Evolutionary conservation across 176 grass and related monocot species (phyloP), one percentile per base, ranked within the genome.

Genomic region (Ensete ventricosum): DNA sequence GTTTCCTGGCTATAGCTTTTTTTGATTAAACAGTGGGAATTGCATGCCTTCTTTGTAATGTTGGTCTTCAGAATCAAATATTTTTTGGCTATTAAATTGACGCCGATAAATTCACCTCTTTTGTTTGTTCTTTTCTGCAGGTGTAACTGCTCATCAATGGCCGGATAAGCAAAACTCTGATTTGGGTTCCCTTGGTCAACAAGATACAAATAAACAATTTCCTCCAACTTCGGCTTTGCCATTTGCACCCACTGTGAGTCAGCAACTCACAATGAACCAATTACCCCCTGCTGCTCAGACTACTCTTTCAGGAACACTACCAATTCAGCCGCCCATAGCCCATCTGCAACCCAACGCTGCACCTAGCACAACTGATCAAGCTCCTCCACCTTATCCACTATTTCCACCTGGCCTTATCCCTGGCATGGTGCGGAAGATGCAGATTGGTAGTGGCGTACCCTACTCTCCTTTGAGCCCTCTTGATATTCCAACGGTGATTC

Each of bases 341-440:
- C 59, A 64, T 67, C 76, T 71, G 52, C 75, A 81, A 22, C 69
- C 57, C 59, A 72, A 54, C 75, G 19, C 24, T 75, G 63, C 55
- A 23, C 14, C 77, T 55, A 66, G 24, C 53, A 51, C 72, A 78
- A 70, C 53, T 1, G 94, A 94, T 73, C 74, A 75, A 20, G 85
- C 59, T 72, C 90, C 73, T 20, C 95, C 95, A 43, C 91, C 91
- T 19, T 99, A 99, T 73, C 95, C 95, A 58, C 59, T 99, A 16
- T 99, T 99, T 25, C 91, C 95, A 23, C 95, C 95, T 77, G 95
- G 95, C 21, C 86, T 99, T 48, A 99, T 99, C 77, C 95, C 95
- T 73, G 95, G 90, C 74, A 94, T 99, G 95, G 95, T 99, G 68
- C 76, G 95, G 55, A 99, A 99, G 79, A 99, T 91, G 90, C 95